Evolutionary conservation across 78 protist species (phyloP).

Genomic region (Paratrimastix pyriformis): DNA sequence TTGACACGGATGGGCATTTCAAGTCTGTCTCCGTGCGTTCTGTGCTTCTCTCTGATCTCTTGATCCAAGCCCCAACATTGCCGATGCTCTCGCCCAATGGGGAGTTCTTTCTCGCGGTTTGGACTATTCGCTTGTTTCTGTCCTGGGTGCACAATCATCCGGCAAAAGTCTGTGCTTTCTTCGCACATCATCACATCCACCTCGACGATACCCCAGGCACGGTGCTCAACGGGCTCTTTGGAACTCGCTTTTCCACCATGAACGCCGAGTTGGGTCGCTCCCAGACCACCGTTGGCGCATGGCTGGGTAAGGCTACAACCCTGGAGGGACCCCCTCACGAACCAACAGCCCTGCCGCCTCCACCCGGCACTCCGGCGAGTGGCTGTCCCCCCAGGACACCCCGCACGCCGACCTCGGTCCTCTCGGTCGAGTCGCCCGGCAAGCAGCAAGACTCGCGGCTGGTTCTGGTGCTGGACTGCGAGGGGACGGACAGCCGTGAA

Average conservation of each 20-base stretch:
- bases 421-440: background rate
- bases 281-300: background rate
- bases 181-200: background rate
- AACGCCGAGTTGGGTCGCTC: background rate
- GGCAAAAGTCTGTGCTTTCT: background rate
- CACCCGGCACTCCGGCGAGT: background rate
- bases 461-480: background rate
- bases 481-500: constrained; percentile 13
- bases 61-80: no score
- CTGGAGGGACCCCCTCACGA: background rate
- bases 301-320: background rate
- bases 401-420: background rate
- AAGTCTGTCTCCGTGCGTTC: no score
- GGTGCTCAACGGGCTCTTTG: background rate
- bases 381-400: background rate
- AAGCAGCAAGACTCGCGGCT: background rate
- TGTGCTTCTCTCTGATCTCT: no score
- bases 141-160: constrained; percentile 14
- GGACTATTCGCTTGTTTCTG: constrained; percentile 1
- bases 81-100: no score
- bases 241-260: background rate
- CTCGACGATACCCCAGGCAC: background rate
- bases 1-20: no score
- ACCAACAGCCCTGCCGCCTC: background rate
- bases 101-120: no score